phyloP scores from a whole-genome alignment of 1,284 basidiomycete species.

The Ceratorhiza oryzae-sativae region DNA sequence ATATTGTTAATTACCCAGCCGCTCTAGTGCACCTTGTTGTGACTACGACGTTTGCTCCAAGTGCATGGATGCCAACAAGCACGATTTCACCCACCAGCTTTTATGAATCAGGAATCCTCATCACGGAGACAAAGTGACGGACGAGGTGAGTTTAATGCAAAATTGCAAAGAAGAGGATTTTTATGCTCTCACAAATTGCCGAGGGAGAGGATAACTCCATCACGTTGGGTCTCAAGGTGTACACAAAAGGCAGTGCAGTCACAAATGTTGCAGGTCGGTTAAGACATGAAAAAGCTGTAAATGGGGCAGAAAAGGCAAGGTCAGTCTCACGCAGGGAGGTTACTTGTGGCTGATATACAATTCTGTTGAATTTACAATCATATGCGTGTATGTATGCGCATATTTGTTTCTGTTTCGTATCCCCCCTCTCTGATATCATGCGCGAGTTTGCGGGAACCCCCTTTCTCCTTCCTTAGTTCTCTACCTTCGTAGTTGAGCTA shows the following conservation, averaged over 20 bases:
- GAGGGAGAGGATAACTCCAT: conserved; percentile 32
- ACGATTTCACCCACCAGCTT: conserved; percentile 32
- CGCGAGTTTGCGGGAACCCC: too few species aligned
- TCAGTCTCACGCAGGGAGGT: too few species aligned
- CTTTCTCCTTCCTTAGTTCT: too few species aligned
- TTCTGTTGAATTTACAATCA: too few species aligned
- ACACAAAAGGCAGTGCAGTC: conserved; percentile 29
- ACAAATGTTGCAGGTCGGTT: conserved; percentile 36
- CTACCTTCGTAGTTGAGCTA: too few species aligned
- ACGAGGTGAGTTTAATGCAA: not conserved
- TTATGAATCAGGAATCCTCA: conserved; percentile 33
- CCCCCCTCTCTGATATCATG: too few species aligned
- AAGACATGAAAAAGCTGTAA: conserved; percentile 11
- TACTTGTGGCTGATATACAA: too few species aligned
- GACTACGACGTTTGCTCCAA: conserved; percentile 40
- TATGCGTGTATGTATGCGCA: too few species aligned
- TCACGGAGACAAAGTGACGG: conserved; percentile 10
- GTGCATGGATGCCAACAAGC: conserved; percentile 34
- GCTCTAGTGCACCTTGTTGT: conserved; percentile 24
- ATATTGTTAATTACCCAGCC: not conserved
- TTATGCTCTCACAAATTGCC: not conserved
- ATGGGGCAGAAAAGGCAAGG: too few species aligned
- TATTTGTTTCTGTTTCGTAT: too few species aligned
- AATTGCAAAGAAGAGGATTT: not conserved
- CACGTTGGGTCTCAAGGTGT: conserved; percentile 41